phyloP scores from a whole-genome alignment of 805 yeast species.

The Metschnikowia lachancei region DNA sequence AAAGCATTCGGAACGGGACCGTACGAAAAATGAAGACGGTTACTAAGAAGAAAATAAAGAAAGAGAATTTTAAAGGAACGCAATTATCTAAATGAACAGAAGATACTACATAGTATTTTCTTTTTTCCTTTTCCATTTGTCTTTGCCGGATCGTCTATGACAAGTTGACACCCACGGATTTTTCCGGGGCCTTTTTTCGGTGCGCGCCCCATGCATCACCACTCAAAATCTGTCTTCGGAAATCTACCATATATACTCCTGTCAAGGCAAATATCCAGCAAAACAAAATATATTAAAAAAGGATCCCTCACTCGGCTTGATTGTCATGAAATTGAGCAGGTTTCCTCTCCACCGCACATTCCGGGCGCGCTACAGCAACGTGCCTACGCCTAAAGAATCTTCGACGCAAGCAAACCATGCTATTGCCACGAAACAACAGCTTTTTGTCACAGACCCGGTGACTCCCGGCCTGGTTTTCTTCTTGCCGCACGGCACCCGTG shows the following conservation, averaged over 20 bases:
- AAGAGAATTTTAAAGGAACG: too few relatives aligned
- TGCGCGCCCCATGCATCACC: not conserved
- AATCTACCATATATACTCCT: too few relatives aligned
- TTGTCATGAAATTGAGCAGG: not conserved
- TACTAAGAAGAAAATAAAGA: too few relatives aligned
- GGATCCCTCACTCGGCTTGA: not conserved
- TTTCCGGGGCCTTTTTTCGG: too few relatives aligned
- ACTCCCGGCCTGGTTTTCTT: slow-evolving; percentile 94
- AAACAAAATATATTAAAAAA: not conserved
- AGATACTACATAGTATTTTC: too few relatives aligned
- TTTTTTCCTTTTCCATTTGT: not conserved
- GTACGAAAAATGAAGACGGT: too few relatives aligned
- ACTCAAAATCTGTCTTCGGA: not conserved
- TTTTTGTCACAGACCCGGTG: slow-evolving; percentile 73
- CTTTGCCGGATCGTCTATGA: not conserved
- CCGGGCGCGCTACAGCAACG: slow-evolving; percentile 1
- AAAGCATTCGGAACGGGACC: too few relatives aligned
- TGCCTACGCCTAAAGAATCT: slow-evolving; percentile 16
- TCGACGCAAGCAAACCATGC: slow-evolving; percentile 40
- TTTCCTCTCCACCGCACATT: not conserved
- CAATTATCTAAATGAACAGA: too few relatives aligned
- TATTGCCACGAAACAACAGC: slow-evolving; percentile 63
- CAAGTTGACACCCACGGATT: too few relatives aligned
- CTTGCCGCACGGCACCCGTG: slow-evolving; percentile 86
- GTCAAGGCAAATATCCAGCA: not conserved